phyloP scores from a whole-genome alignment of 345 rosid species.

The Salix udensis region DNA sequence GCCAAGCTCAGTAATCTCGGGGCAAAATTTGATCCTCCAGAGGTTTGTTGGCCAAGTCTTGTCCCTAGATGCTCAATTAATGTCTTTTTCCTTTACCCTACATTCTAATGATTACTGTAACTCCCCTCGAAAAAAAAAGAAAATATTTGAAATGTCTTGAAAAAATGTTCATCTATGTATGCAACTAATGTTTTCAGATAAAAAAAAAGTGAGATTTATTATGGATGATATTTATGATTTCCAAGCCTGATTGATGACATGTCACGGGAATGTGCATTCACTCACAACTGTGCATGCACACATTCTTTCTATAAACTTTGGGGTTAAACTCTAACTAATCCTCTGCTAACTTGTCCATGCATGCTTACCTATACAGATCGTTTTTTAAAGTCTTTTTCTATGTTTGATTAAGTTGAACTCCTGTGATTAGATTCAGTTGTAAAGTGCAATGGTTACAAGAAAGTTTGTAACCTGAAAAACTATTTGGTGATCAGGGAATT shows the following conservation, averaged over 20 bases:
- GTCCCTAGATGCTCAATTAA: neutral
- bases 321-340: neutral
- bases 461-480: slow-evolving; percentile 1
- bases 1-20: slow-evolving; percentile 92
- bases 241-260: neutral
- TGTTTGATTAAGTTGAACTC: neutral
- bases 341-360: neutral
- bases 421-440: neutral
- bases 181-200: neutral
- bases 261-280: neutral
- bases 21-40: slow-evolving; percentile 89
- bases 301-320: neutral
- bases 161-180: neutral
- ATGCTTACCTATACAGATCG: neutral
- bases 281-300: neutral
- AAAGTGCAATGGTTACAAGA: neutral
- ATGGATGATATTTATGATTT: neutral
- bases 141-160: neutral
- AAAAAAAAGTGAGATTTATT: neutral
- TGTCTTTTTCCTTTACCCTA: neutral
- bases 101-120: neutral
- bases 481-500: slow-evolving; percentile 62
- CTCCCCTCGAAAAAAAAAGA: neutral
- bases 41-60: slow-evolving; percentile 47
- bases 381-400: neutral